Base-by-base conservation (phyloP, 2,329 filamentous ascomycete genomes). In the Xylariaceae sp. region DNA sequence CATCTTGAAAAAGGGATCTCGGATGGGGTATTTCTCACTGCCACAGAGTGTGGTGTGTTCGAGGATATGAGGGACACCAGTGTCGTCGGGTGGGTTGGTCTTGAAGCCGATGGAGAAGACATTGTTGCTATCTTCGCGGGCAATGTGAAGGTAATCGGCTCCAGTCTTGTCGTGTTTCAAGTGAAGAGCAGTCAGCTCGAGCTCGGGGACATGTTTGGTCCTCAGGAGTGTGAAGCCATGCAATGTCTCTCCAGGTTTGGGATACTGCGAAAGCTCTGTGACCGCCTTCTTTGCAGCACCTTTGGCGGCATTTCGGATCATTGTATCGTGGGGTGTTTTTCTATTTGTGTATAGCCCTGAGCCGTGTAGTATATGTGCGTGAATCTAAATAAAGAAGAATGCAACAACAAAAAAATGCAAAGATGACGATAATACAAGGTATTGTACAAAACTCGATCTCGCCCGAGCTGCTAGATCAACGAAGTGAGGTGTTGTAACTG, bases 1-100 rank as follows among this genome's bases (percentile, higher is more conserved):
- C 93, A 98, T 98, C 78, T 97, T 98, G 76, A 98, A 98, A 75
- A 98, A 98, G 0, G 93, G 93, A 62, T 98, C 93, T 51, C 93
- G 88, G 47, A 98, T 92, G n/a, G 93, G 93, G 64, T 91, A 95
- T 84, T 94, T 95, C 65, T 95, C 76, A 63, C 92, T 97, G 19
- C 93, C 93, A 63, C 93, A 98, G 35, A 98, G 73, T 1, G 93
- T 97, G 17, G 93, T 96, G 70, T 98, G 93, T 72, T 98, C 93
- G 45, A 98, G 77, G 57, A 98, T 97, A 69, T 98, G 93, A 16
- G 93, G 93, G 35, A 98, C 83, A 40, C 93, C 93, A 0, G 93
- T 97, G 62, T 93, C 90, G 68, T 98, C 90, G 7, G 91, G 91
- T 16, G 93, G 93, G 64, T 97, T 97, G 20, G 93, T 98, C 79